phyloP scores from a whole-genome alignment of 2,329 filamentous ascomycete species.

The Corniculantispora saksenae region DNA sequence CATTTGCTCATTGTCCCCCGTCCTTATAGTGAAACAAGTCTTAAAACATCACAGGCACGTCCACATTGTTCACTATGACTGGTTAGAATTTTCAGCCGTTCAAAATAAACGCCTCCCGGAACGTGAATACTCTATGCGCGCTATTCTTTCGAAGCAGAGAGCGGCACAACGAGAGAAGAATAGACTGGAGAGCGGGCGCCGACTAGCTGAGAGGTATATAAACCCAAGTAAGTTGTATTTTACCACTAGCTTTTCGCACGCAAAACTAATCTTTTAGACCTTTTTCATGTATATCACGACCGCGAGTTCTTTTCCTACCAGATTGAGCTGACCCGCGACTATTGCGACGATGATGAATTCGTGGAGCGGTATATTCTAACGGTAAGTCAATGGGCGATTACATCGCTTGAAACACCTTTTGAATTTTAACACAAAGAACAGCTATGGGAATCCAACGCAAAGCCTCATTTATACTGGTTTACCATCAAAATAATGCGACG shows the following conservation, averaged over 20 bases:
- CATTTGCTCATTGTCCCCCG: no score
- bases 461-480: slow-evolving; percentile 62
- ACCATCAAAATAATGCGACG: slow-evolving; percentile 53
- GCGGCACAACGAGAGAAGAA: slow-evolving; percentile 34
- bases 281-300: slow-evolving; percentile 68
- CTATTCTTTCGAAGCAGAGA: slow-evolving; percentile 31
- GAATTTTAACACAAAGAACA: slow-evolving; percentile 33
- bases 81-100: slow-evolving; percentile 51
- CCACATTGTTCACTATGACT: slow-evolving; percentile 51
- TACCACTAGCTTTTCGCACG: neutral
- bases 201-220: slow-evolving; percentile 44
- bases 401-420: no score
- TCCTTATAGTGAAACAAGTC: slow-evolving; percentile 38
- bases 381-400: slow-evolving; percentile 44
- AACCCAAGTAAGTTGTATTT: slow-evolving; percentile 47
- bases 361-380: slow-evolving; percentile 62
- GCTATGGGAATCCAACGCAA: slow-evolving; percentile 67
- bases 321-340: slow-evolving; percentile 59
- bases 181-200: slow-evolving; percentile 40
- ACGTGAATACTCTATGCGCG: slow-evolving; percentile 45
- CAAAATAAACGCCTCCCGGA: slow-evolving; percentile 34
- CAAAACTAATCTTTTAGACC: slow-evolving; percentile 10
- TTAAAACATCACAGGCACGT: slow-evolving; percentile 36
- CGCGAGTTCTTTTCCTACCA: slow-evolving; percentile 63
- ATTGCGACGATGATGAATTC: slow-evolving; percentile 41